Evolutionary conservation across 1,284 basidiomycete genomes (phyloP).

Genomic region (Ganoderma leucocontextum): DNA sequence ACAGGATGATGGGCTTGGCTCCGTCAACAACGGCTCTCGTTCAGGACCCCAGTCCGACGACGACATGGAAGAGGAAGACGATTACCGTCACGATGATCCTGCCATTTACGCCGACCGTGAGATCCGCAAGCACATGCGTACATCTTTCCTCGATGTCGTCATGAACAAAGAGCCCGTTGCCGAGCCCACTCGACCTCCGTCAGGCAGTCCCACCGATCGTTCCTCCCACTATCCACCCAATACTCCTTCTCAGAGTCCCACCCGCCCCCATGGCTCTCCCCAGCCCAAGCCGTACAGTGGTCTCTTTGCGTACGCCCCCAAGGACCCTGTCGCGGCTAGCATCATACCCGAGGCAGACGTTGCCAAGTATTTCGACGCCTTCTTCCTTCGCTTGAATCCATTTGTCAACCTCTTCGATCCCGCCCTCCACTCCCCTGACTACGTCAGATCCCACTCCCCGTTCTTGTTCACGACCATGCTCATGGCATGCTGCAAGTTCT

Average conservation of each 20-base stretch:
- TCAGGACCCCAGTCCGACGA: conserved; percentile 31
- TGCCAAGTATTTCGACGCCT: conserved; percentile 72
- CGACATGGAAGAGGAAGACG: conserved; percentile 66
- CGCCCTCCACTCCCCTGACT: conserved; percentile 73
- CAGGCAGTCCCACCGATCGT: conserved; percentile 28
- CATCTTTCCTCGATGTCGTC: conserved; percentile 81
- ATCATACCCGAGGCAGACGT: conserved; percentile 74
- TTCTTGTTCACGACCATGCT: conserved; percentile 85
- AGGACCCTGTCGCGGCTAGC: conserved; percentile 75
- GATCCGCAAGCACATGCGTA: conserved; percentile 70
- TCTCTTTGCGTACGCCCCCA: conserved; percentile 45
- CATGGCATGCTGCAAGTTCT: conserved; percentile 88
- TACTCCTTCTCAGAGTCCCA: conserved; percentile 36
- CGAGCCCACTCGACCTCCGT: conserved; percentile 28
- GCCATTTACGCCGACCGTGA: conserved; percentile 76
- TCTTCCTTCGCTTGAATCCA: conserved; percentile 83
- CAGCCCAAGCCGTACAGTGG: conserved; percentile 36
- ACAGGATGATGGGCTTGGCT: conserved; percentile 38
- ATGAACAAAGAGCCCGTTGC: conserved; percentile 64
- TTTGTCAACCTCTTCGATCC: conserved; percentile 89
- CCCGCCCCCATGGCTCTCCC: conserved; percentile 32
- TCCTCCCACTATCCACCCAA: conserved; percentile 30
- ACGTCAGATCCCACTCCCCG: conserved; percentile 77
- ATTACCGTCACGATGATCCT: conserved; percentile 62
- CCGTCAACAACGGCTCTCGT: conserved; percentile 46